Evolutionary conservation across 2,329 filamentous ascomycete genomes (phyloP).

Genomic region (Xylariaceae sp.): DNA sequence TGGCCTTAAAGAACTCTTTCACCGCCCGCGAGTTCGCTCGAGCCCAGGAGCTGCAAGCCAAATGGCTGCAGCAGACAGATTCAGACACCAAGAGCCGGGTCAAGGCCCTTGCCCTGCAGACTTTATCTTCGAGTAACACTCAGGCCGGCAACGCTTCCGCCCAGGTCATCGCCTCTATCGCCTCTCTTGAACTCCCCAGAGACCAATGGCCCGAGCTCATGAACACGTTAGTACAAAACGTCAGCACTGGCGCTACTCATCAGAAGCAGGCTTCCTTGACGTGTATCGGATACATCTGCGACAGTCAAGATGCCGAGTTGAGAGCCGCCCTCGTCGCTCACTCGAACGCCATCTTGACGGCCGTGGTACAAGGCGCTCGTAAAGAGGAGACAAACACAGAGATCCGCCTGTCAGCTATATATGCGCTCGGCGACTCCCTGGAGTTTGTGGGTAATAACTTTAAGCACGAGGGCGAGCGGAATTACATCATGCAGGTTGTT

Average conservation of each 20-base stretch:
- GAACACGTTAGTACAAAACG: conserved; percentile 82
- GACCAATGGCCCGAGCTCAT: conserved; percentile 93
- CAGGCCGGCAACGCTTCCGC: conserved; percentile 86
- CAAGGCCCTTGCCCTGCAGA: conserved; percentile 86
- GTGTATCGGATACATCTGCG: conserved; percentile 98
- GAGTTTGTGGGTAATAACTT: conserved; percentile 99
- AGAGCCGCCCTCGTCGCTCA: conserved; percentile 75
- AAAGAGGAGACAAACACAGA: conserved; percentile 93
- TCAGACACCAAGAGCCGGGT: conserved; percentile 78
- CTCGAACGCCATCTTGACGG: conserved; percentile 96
- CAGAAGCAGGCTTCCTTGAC: conserved; percentile 93
- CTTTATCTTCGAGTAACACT: conserved; percentile 71
- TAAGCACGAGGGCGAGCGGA: conserved; percentile 97
- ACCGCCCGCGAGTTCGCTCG: conserved; percentile 84
- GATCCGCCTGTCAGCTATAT: conserved; percentile 88
- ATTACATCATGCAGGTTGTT: conserved; percentile 99
- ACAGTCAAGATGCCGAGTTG: conserved; percentile 85
- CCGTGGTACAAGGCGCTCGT: conserved; percentile 92
- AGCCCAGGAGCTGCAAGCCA: conserved; percentile 83
- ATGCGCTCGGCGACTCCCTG: conserved; percentile 89
- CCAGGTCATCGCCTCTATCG: conserved; percentile 93
- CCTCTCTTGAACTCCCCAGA: conserved; percentile 87
- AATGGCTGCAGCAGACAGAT: conserved; percentile 85
- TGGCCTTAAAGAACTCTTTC: conserved; percentile 98
- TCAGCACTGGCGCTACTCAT: conserved; percentile 78